Conservation (phyloP, 2,329 filamentous ascomycete genomes). For the Rachicladosporium sp. region DNA sequence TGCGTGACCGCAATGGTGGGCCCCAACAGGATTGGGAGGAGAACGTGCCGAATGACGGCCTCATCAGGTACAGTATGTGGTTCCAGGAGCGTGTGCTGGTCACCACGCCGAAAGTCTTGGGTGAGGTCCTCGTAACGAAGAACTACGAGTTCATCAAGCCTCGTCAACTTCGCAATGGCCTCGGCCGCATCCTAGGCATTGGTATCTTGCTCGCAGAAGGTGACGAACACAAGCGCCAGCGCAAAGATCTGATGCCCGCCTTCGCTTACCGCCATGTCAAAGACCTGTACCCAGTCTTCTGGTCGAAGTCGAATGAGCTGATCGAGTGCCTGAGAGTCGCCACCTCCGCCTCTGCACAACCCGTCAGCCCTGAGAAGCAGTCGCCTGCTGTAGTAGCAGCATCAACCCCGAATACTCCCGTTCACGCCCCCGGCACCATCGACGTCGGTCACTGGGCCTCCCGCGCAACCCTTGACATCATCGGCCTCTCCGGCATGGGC, state of each 20-base stretch:
- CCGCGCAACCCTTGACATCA: conserved; percentile 46
- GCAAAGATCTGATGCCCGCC: conserved; percentile 67
- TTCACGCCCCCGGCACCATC: conserved; percentile 23
- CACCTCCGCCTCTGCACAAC: no score
- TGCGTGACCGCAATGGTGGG: conserved; percentile 30
- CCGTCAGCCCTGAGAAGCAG: not conserved
- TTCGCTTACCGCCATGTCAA: conserved; percentile 82
- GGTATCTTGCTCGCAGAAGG: conserved; percentile 8
- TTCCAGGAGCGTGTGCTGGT: conserved; percentile 30
- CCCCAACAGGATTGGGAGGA: conserved; percentile 40
- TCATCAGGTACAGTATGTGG: conserved; percentile 39
- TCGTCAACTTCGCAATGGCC: conserved; percentile 27
- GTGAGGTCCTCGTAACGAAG: conserved; percentile 41
- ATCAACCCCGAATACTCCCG: no score
- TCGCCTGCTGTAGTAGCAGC: not conserved
- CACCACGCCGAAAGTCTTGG: conserved; percentile 29
- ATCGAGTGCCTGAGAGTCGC: not conserved
- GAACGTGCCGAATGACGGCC: conserved; percentile 41
- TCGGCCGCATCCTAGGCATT: conserved; percentile 28
- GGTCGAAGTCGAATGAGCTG: conserved; percentile 44
- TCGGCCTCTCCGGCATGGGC: conserved; percentile 45
- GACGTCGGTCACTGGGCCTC: conserved; percentile 35
- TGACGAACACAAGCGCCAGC: conserved; percentile 35
- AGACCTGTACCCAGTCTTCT: conserved; percentile 73
- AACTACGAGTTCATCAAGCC: conserved; percentile 45